These are phyloP conservation scores for Volvox africanus DNA, from an alignment of 139 green algal genomes.

Conservation along the genomic window DNA sequence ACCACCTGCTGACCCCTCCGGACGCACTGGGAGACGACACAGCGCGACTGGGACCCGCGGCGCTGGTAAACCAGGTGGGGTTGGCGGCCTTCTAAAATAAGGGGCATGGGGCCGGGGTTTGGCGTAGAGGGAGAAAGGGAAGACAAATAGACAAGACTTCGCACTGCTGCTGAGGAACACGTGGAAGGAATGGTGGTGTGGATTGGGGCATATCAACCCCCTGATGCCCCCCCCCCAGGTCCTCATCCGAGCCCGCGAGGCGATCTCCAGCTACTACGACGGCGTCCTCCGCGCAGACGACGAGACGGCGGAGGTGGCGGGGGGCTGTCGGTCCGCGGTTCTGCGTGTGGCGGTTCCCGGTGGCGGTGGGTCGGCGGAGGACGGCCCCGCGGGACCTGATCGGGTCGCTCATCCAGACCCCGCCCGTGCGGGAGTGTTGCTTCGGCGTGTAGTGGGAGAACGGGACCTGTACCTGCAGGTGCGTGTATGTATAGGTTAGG, in stretches of 20 bases:
- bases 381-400: conserved; percentile 8
- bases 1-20: conserved; percentile 58
- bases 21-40: conserved; percentile 61
- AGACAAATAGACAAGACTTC: too few relatives aligned
- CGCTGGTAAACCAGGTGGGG: conserved; percentile 84
- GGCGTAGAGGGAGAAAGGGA: too few relatives aligned
- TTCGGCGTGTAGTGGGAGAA: conserved; percentile 41
- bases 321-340: conserved; percentile 4
- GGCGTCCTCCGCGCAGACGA: conserved; percentile 17
- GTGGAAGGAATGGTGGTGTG: too few relatives aligned
- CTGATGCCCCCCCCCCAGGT: conserved; percentile 30
- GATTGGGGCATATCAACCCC: too few relatives aligned
- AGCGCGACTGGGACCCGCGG: conserved; percentile 52
- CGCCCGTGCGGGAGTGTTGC: conserved; percentile 38
- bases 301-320: conserved; percentile 30
- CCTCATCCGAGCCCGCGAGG: conserved; percentile 45
- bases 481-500: background rate
- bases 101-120: too few relatives aligned
- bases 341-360: conserved; percentile 38
- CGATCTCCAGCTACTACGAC: conserved; percentile 39
- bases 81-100: background rate
- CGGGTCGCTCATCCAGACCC: conserved; percentile 54
- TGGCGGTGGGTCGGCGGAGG: conserved; percentile 10
- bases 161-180: too few relatives aligned
- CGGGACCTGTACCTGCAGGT: conserved; percentile 57